phyloP scores from a whole-genome alignment of 768 basidiomycete genomes.

The Omphalotus guepiniiformis region DNA sequence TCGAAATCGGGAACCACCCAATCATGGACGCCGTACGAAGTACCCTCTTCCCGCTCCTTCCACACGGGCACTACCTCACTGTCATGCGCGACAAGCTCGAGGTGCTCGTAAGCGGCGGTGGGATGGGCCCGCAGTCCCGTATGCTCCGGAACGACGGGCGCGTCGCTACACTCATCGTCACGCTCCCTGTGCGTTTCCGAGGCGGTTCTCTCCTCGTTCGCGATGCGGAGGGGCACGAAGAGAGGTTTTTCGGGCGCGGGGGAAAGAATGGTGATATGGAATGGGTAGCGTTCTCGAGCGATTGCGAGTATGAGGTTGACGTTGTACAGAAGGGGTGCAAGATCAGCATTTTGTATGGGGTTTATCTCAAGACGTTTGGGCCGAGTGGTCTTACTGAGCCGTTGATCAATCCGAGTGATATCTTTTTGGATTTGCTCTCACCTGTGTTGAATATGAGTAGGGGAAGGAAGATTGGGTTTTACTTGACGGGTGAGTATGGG shows the following conservation, averaged over 20 bases:
- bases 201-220: conserved; percentile 64
- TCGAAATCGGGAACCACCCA: conserved; percentile 79
- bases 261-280: conserved; percentile 67
- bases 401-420: conserved; percentile 68
- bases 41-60: conserved; percentile 67
- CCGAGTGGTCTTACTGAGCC: conserved; percentile 52
- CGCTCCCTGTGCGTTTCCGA: conserved; percentile 68
- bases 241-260: conserved; percentile 59
- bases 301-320: conserved; percentile 75
- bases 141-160: conserved; percentile 59
- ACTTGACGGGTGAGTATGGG: conserved; percentile 63
- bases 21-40: conserved; percentile 73
- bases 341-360: conserved; percentile 65
- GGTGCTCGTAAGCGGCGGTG: conserved; percentile 56
- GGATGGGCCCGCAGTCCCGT: conserved; percentile 51
- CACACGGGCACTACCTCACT: conserved; percentile 65
- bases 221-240: conserved; percentile 49
- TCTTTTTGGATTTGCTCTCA: conserved; percentile 66
- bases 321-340: conserved; percentile 66
- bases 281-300: conserved; percentile 72
- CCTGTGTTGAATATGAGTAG: conserved; percentile 70
- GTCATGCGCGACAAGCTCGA: conserved; percentile 68
- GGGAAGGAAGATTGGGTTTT: conserved; percentile 70
- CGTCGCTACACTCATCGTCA: conserved; percentile 68
- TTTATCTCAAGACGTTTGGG: conserved; percentile 66